Evolutionary conservation across 2,329 filamentous ascomycete species (phyloP).

Genomic region (Fusarium euwallaceae): DNA sequence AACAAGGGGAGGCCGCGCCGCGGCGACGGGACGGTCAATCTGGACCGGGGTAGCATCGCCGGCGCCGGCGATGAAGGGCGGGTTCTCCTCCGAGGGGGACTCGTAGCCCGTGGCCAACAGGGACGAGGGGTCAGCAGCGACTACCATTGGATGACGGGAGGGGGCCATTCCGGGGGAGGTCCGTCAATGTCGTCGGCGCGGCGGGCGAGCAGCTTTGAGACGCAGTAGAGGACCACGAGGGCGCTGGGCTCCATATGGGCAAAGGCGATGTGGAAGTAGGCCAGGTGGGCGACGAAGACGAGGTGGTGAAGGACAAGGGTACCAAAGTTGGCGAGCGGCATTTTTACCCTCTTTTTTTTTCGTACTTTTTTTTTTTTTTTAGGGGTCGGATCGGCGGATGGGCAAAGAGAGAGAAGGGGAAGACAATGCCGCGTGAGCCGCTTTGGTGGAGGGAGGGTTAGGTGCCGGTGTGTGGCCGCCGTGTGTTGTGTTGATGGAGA

Average conservation of each 20-base stretch:
- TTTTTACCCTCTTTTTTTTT: conserved; percentile 40
- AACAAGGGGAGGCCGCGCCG: conserved; percentile 27
- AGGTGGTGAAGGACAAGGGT: conserved; percentile 65
- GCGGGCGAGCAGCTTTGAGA: conserved; percentile 62
- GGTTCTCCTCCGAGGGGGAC: conserved; percentile 54
- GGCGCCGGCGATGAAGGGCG: conserved; percentile 45
- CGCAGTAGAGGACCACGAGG: conserved; percentile 61
- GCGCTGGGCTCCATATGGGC: conserved; percentile 62
- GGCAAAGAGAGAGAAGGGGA: neutral
- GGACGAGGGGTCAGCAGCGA: conserved; percentile 21
- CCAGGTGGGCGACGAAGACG: conserved; percentile 66
- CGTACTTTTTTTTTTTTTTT: neutral
- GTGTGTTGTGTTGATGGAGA: neutral
- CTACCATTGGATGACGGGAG: conserved; percentile 48
- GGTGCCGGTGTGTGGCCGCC: neutral
- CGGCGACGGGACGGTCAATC: neutral
- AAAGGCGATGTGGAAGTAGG: conserved; percentile 66
- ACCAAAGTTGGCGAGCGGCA: conserved; percentile 66
- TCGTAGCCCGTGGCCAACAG: conserved; percentile 50
- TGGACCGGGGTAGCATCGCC: neutral
- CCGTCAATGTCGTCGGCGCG: conserved; percentile 63
- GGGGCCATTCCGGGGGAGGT: conserved; percentile 52
- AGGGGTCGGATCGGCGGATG: conserved; percentile 1
- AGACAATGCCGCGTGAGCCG: neutral
- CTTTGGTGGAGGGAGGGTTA: neutral